Evolutionary conservation across 257 asterid genomes (phyloP).

Genomic region (Haberlea rhodopensis): DNA sequence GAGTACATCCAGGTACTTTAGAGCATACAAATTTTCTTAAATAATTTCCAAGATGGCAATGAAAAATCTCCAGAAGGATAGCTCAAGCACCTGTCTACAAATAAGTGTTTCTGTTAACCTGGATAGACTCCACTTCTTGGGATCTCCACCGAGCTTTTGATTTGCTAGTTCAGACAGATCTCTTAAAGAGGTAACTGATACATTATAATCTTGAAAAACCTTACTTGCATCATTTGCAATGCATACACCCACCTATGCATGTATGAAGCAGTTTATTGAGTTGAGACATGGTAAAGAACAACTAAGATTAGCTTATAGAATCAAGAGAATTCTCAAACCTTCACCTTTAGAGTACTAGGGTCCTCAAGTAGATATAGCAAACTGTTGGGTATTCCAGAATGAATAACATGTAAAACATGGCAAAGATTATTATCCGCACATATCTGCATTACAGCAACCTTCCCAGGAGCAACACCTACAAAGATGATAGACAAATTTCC

Average conservation of each 20-base stretch:
- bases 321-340: constrained; percentile 20
- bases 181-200: constrained; percentile 48
- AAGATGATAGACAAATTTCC: constrained; percentile 19
- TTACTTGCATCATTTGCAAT: constrained; percentile 67
- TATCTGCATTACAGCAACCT: constrained; percentile 90
- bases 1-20: background rate
- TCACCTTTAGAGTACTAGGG: constrained; percentile 62
- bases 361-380: constrained; percentile 73
- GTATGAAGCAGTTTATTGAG: constrained; percentile 21
- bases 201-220: constrained; percentile 54
- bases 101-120: constrained; percentile 60
- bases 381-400: constrained; percentile 69
- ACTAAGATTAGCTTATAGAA: background rate
- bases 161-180: constrained; percentile 77
- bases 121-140: constrained; percentile 82
- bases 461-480: constrained; percentile 78
- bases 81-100: constrained; percentile 62
- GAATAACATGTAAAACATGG: constrained; percentile 72
- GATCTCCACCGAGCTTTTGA: constrained; percentile 55
- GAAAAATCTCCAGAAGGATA: constrained; percentile 20
- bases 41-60: background rate
- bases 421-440: constrained; percentile 64
- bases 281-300: constrained; percentile 14
- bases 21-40: background rate
- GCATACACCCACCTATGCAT: constrained; percentile 71